phyloP scores from a whole-genome alignment of 192 early-diverging fungal species.

The Endogone sp. region DNA sequence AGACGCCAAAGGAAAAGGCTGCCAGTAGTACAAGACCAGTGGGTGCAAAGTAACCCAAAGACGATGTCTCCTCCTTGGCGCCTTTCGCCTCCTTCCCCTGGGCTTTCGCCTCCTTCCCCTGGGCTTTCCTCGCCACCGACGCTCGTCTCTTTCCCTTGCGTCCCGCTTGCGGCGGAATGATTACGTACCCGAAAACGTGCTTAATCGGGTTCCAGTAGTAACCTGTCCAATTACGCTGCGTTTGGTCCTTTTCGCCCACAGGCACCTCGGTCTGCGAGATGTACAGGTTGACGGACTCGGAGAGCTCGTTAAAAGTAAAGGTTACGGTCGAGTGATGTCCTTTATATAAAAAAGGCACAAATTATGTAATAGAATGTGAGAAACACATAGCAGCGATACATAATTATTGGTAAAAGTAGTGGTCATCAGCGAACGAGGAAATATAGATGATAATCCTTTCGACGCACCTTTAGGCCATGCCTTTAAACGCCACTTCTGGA shows the following conservation, averaged over 20 bases:
- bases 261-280: slow-evolving; percentile 84
- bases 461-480: slow-evolving; percentile 70
- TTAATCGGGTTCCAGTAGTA: slow-evolving; percentile 97
- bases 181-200: slow-evolving; percentile 65
- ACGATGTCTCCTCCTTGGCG: neutral
- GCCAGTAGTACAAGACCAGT: neutral
- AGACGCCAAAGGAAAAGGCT: neutral
- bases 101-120: neutral
- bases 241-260: slow-evolving; percentile 82
- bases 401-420: neutral
- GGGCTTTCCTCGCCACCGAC: neutral
- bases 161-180: neutral
- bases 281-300: slow-evolving; percentile 61
- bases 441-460: neutral
- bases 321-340: slow-evolving; percentile 84
- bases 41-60: neutral
- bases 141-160: neutral
- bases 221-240: slow-evolving; percentile 80
- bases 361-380: neutral
- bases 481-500: slow-evolving; percentile 81
- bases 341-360: slow-evolving; percentile 2
- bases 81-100: neutral
- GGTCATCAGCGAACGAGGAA: neutral
- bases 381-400: neutral
- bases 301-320: slow-evolving; percentile 65